Evolutionary conservation across 805 yeast species (phyloP).

Genomic region (Candida maris): DNA sequence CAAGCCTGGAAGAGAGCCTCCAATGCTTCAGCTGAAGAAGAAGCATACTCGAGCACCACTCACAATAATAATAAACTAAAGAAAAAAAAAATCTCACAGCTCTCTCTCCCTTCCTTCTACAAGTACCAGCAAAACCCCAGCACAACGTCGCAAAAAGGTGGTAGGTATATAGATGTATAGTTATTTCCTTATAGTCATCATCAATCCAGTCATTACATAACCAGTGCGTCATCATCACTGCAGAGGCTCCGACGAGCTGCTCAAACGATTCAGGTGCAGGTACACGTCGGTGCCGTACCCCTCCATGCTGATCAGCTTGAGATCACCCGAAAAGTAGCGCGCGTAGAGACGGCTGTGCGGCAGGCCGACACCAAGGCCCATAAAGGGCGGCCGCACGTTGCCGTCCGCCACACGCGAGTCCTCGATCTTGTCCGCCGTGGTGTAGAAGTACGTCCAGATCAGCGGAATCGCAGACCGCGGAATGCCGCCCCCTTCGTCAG

Average conservation of each 20-base stretch:
- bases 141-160: too few species aligned
- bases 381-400: slow-evolving; percentile 72
- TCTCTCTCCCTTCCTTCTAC: too few species aligned
- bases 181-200: too few species aligned
- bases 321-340: slow-evolving; percentile 86
- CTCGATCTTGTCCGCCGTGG: slow-evolving; percentile 74
- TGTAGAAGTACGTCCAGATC: slow-evolving; percentile 88
- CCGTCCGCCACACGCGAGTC: slow-evolving; percentile 20
- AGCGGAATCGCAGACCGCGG: slow-evolving; percentile 79
- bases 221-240: too few species aligned
- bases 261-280: slow-evolving; percentile 75
- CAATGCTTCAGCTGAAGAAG: too few species aligned
- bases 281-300: slow-evolving; percentile 94
- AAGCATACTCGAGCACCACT: too few species aligned
- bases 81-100: too few species aligned
- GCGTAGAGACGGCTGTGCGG: slow-evolving; percentile 85
- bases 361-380: slow-evolving; percentile 89
- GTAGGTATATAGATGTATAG: too few species aligned
- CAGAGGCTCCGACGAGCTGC: slow-evolving; percentile 68
- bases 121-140: too few species aligned
- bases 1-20: too few species aligned
- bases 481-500: slow-evolving; percentile 94
- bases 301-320: slow-evolving; percentile 84
- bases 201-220: too few species aligned
- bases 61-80: too few species aligned